Percentiles rank a stretch among this genome's conserved stretches.
These are phyloP conservation scores for Ustilago sp. DNA, from an alignment of 1,284 basidiomycete genomes.

Conservation along the genomic window DNA sequence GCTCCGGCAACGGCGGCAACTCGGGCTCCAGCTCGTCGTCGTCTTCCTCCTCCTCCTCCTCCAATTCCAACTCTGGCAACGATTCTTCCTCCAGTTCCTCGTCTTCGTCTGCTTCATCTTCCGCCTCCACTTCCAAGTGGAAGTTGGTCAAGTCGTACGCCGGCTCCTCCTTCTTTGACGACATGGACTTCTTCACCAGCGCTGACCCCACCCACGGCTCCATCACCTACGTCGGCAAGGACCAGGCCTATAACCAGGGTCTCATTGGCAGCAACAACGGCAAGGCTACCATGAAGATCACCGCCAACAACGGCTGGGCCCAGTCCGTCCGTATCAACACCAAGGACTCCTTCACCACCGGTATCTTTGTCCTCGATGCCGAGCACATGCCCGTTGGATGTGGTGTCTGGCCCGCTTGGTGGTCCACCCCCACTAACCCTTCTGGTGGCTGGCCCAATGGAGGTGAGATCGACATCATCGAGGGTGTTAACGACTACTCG, in stretches of 20 bases:
- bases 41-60: slow-evolving; percentile 26
- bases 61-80: slow-evolving; percentile 15
- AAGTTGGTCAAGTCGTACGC: slow-evolving; percentile 53
- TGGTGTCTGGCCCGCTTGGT: slow-evolving; percentile 66
- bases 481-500: slow-evolving; percentile 59
- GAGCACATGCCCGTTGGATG: slow-evolving; percentile 61
- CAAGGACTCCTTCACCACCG: slow-evolving; percentile 55
- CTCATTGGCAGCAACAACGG: slow-evolving; percentile 47
- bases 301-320: slow-evolving; percentile 36
- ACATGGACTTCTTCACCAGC: slow-evolving; percentile 56
- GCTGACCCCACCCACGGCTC: slow-evolving; percentile 55
- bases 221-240: slow-evolving; percentile 46
- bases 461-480: slow-evolving; percentile 65
- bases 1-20: slow-evolving; percentile 8
- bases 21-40: slow-evolving; percentile 18
- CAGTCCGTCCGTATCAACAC: slow-evolving; percentile 56
- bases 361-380: slow-evolving; percentile 58
- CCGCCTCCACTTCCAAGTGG: slow-evolving; percentile 30
- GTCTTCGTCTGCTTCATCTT: slow-evolving; percentile 28
- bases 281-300: slow-evolving; percentile 47
- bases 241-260: slow-evolving; percentile 29
- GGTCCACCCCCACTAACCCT: slow-evolving; percentile 53
- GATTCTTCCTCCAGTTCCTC: slow-evolving; percentile 15
- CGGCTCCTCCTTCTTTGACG: slow-evolving; percentile 52
- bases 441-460: slow-evolving; percentile 56